A percentile compares a stretch with the other conserved stretches of the same genome.
Conservation (phyloP, 2,329 filamentous ascomycete genomes). For the Fusarium anguioides region DNA sequence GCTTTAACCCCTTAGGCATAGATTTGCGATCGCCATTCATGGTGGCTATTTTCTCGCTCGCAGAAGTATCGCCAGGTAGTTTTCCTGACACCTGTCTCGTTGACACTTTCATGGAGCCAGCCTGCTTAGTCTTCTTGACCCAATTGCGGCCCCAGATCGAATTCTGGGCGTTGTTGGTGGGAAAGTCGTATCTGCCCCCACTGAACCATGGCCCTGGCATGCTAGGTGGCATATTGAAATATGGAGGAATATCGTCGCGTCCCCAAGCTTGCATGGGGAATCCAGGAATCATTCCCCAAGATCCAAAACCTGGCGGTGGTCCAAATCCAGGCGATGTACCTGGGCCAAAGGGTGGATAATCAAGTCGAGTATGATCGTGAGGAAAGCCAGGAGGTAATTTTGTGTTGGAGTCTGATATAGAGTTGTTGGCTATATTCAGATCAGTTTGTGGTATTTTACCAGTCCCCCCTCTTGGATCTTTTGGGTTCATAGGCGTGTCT, state of each 20-base stretch:
- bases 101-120: constrained; percentile 31
- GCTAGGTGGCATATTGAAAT: constrained; percentile 30
- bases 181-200: constrained; percentile 49
- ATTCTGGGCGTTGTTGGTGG: constrained; percentile 45
- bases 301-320: constrained; percentile 6
- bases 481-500: neutral
- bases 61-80: neutral
- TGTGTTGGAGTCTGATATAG: neutral
- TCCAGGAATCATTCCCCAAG: constrained; percentile 28
- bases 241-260: constrained; percentile 38
- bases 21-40: neutral
- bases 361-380: neutral
- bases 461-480: neutral
- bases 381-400: neutral
- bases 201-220: constrained; percentile 19
- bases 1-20: neutral
- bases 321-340: neutral
- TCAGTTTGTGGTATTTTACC: neutral
- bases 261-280: constrained; percentile 29
- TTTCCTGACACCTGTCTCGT: constrained; percentile 2
- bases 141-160: constrained; percentile 51
- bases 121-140: constrained; percentile 26
- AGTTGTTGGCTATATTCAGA: neutral
- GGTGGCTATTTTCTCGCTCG: constrained; percentile 1
- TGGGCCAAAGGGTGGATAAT: neutral